These are phyloP conservation scores for Trypanosoma rangeli DNA, from an alignment of 208 protist genomes.

Conservation along the genomic window DNA sequence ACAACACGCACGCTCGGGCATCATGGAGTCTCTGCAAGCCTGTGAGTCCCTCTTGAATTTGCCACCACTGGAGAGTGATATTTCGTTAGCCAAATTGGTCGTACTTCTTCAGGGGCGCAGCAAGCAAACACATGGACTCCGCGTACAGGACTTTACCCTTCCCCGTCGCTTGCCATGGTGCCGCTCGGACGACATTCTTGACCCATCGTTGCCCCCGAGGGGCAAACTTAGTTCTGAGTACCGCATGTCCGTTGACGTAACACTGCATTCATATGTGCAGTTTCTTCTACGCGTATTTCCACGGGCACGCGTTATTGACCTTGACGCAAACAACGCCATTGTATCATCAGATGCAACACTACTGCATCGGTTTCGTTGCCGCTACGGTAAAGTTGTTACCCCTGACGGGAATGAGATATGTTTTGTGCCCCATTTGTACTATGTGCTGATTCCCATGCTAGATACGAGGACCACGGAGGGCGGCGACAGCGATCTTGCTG, in stretches of 20 bases:
- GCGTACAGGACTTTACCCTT: constrained; percentile 78
- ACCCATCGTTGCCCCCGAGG: constrained; percentile 46
- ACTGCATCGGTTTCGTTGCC: constrained; percentile 73
- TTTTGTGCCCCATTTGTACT: constrained; percentile 28
- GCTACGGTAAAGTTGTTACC: constrained; percentile 77
- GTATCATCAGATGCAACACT: constrained; percentile 64
- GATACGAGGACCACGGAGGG: background rate
- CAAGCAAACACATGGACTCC: constrained; percentile 77
- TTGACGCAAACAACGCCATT: constrained; percentile 58
- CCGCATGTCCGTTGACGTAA: constrained; percentile 38
- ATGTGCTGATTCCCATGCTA: constrained; percentile 2
- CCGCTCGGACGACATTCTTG: constrained; percentile 72
- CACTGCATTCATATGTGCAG: constrained; percentile 65
- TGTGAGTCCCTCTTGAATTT: constrained; percentile 60
- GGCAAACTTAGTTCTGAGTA: constrained; percentile 22
- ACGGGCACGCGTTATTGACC: constrained; percentile 62
- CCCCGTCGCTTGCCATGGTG: constrained; percentile 56
- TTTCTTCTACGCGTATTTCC: constrained; percentile 64
- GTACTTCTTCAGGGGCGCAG: constrained; percentile 75
- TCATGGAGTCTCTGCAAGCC: constrained; percentile 54
- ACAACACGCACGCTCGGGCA: constrained; percentile 66
- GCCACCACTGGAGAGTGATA: constrained; percentile 33
- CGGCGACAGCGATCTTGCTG: constrained; percentile 1
- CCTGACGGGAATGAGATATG: constrained; percentile 27
- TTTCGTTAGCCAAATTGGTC: constrained; percentile 57